These are phyloP conservation scores for Globisporangium middletonii DNA, from an alignment of 352 stramenopile genomes.

Conservation along the genomic window DNA sequence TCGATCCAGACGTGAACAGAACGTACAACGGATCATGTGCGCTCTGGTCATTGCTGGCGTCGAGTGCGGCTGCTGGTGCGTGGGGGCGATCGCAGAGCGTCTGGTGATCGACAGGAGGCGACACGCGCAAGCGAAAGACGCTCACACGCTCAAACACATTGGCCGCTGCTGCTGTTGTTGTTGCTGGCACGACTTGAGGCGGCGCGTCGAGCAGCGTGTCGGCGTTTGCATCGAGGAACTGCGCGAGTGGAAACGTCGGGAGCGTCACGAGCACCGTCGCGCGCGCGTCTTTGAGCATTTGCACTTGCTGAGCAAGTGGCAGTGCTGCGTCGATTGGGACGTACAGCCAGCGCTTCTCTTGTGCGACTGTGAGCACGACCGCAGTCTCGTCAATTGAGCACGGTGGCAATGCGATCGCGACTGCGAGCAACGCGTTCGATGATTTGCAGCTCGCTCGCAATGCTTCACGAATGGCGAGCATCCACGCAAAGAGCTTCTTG, in stretches of 20 bases:
- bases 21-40: constrained; percentile 33
- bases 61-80: too few species aligned
- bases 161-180: neutral
- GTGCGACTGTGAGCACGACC: constrained; percentile 26
- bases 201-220: neutral
- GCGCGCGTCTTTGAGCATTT: constrained; percentile 17
- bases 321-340: constrained; percentile 37
- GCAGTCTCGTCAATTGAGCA: constrained; percentile 48
- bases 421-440: constrained; percentile 1
- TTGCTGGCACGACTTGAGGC: neutral
- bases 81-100: too few species aligned
- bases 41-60: neutral
- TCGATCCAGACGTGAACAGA: constrained; percentile 57
- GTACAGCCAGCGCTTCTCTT: constrained; percentile 29
- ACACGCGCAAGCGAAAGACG: constrained; percentile 12
- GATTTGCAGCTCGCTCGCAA: neutral
- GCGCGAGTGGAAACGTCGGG: constrained; percentile 13
- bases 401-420: constrained; percentile 34
- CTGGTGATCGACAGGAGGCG: neutral
- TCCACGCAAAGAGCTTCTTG: neutral
- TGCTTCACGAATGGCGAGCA: neutral
- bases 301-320: constrained; percentile 21
- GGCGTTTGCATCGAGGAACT: constrained; percentile 9
- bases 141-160: constrained; percentile 16
- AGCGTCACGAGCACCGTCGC: constrained; percentile 29